phyloP scores from a whole-genome alignment of 805 yeast genomes.

The Scheffersomyces stipitis region DNA sequence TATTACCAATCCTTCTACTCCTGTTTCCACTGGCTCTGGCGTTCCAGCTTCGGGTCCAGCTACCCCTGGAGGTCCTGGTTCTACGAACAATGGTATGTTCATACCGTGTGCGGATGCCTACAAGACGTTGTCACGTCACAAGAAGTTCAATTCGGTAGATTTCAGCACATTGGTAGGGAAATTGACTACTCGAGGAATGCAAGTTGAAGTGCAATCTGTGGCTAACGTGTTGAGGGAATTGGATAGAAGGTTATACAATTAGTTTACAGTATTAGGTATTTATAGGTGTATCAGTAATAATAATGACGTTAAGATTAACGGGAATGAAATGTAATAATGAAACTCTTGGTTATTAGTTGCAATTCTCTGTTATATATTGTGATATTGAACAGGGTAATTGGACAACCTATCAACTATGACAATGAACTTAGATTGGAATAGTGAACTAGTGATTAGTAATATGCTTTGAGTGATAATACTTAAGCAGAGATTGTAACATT shows the following conservation, averaged over 20 bases:
- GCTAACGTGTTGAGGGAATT: slow-evolving; percentile 81
- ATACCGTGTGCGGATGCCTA: slow-evolving; percentile 92
- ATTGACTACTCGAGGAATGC: slow-evolving; percentile 80
- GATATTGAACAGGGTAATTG: no score
- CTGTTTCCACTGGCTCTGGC: slow-evolving; percentile 10
- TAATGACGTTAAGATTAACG: no score
- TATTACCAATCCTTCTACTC: slow-evolving; percentile 15
- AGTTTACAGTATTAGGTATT: slow-evolving; percentile 15
- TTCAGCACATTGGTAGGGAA: slow-evolving; percentile 72
- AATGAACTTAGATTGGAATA: no score
- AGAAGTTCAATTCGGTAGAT: slow-evolving; percentile 70
- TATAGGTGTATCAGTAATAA: no score
- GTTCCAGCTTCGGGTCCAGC: slow-evolving; percentile 2
- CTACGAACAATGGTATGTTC: slow-evolving; percentile 44
- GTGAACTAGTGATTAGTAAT: no score
- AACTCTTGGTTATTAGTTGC: no score
- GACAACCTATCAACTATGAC: no score
- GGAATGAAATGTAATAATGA: no score
- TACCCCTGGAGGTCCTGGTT: slow-evolving; percentile 11
- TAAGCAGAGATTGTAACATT: no score
- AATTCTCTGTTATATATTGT: no score
- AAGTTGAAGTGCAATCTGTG: slow-evolving; percentile 87
- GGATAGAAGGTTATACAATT: slow-evolving; percentile 63
- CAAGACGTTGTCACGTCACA: slow-evolving; percentile 80
- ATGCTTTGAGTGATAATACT: no score